phyloP scores from a whole-genome alignment of 148 eudicot genomes.

The Diospyros kaki region DNA sequence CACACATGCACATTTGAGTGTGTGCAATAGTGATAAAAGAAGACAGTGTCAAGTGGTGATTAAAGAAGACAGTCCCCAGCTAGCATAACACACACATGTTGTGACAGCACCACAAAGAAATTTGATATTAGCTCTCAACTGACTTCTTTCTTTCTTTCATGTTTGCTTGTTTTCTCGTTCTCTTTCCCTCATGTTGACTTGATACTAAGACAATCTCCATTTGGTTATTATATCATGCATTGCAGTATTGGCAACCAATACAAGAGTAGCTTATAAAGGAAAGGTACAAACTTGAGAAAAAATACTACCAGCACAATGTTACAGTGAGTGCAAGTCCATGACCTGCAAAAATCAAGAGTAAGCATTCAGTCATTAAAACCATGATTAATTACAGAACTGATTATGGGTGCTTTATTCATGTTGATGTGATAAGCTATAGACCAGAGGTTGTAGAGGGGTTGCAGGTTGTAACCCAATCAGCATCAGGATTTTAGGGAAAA shows the following conservation, averaged over 20 bases:
- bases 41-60: not conserved
- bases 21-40: not conserved
- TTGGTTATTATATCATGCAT: not conserved
- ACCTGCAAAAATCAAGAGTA: conserved; percentile 49
- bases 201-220: not conserved
- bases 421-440: too few species aligned
- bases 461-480: too few species aligned
- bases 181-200: not conserved
- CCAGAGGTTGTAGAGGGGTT: too few species aligned
- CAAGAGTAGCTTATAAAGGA: conserved; percentile 1
- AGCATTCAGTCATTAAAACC: conserved; percentile 10
- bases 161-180: not conserved
- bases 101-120: not conserved
- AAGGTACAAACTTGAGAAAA: conserved; percentile 12
- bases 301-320: conserved; percentile 66
- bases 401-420: too few species aligned
- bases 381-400: not conserved
- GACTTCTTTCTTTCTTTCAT: not conserved
- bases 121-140: not conserved
- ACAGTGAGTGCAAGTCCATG: conserved; percentile 73
- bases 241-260: not conserved
- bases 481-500: too few species aligned
- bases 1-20: not conserved
- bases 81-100: not conserved
- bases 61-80: not conserved